These are phyloP conservation scores for Phialemonium atrogriseum DNA, from an alignment of 2,329 filamentous ascomycete species.

Conservation along the genomic window DNA sequence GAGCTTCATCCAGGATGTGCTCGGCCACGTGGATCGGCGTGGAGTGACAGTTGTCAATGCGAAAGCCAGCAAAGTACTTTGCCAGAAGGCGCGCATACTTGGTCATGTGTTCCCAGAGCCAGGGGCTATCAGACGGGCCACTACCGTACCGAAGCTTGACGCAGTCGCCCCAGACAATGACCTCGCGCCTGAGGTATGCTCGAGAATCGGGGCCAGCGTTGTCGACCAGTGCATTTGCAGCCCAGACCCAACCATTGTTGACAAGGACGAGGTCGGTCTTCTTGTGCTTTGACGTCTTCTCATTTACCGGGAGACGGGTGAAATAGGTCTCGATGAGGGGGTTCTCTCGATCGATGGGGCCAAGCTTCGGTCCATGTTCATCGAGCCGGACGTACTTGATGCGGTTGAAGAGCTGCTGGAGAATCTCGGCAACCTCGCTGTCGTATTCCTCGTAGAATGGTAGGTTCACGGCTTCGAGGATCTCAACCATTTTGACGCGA, in stretches of 20 bases:
- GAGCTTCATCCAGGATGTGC: slow-evolving; percentile 89
- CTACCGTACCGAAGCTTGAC: slow-evolving; percentile 90
- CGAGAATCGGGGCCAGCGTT: slow-evolving; percentile 84
- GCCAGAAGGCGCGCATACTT: slow-evolving; percentile 87
- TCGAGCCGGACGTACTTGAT: slow-evolving; percentile 95
- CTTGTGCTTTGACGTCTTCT: slow-evolving; percentile 67
- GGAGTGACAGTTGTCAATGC: slow-evolving; percentile 97
- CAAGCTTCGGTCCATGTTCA: slow-evolving; percentile 78
- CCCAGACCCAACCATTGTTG: slow-evolving; percentile 99
- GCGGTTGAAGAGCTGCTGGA: slow-evolving; percentile 87
- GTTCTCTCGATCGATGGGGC: slow-evolving; percentile 65
- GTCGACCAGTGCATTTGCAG: slow-evolving; percentile 86
- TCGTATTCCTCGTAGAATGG: slow-evolving; percentile 91
- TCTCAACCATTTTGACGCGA: slow-evolving; percentile 45
- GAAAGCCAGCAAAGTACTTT: slow-evolving; percentile 89
- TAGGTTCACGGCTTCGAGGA: slow-evolving; percentile 80
- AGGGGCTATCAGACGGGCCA: slow-evolving; percentile 77
- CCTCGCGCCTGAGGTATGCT: slow-evolving; percentile 90
- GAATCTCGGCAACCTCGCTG: slow-evolving; percentile 68
- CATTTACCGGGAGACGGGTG: slow-evolving; percentile 75
- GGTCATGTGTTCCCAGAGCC: slow-evolving; percentile 92
- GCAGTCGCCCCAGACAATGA: slow-evolving; percentile 98
- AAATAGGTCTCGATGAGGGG: slow-evolving; percentile 94
- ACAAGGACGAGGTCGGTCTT: slow-evolving; percentile 71
- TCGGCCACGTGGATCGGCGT: slow-evolving; percentile 92